Base-by-base conservation (phyloP, 2,329 filamentous ascomycete genomes). In the Cladosporium sp. region DNA sequence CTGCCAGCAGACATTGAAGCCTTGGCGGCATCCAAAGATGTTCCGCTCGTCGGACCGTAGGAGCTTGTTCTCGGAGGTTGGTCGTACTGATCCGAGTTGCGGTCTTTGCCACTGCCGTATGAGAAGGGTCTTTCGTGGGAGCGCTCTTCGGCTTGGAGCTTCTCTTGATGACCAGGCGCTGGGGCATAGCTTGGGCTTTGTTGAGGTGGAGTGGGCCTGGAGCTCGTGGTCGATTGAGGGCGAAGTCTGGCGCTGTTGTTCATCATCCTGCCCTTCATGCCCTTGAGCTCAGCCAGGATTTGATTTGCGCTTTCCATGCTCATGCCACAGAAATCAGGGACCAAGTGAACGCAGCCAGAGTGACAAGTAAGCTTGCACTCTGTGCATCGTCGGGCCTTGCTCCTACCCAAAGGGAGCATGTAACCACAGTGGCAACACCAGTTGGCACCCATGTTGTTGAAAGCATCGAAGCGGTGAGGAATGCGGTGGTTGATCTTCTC, bases 401-500 rank as follows among this genome's bases (percentile, higher is more conserved):
- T 96, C 68, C 91, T 89, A 53, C 93, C 93, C 66, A 99, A 87
- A 0, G 93, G 91, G 44, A 99, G 74, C 59, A 99, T 86, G 66
- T 96, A 97, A 63, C 93, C 93, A 68, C 93, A 99, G 71, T 99
- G 93, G 67, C 93, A 99, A 73, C 93, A 99, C 93, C 93, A 99
- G 68, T 97, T 99, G 61, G 93, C 93, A 13, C 91, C 93, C 73
- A 99, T 88, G 65, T 99, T 99, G 58, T 90, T 90, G 68, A 95
- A 99, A n/a, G 87, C 84, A 64, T 92, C 85, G 77, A 97, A 99
- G 48, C 93, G 86, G 80, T 99, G 93, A 7, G 93, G 93, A 66
- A 99, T 99, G 58, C 93, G 88, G 69, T 99, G 93, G 68, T 99
- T 99, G 81, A 99, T 95, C 78, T 97, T 99, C 73, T 96, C 93